phyloP scores from a whole-genome alignment of 2,329 filamentous ascomycete genomes.

The Hypoxylon sp. region DNA sequence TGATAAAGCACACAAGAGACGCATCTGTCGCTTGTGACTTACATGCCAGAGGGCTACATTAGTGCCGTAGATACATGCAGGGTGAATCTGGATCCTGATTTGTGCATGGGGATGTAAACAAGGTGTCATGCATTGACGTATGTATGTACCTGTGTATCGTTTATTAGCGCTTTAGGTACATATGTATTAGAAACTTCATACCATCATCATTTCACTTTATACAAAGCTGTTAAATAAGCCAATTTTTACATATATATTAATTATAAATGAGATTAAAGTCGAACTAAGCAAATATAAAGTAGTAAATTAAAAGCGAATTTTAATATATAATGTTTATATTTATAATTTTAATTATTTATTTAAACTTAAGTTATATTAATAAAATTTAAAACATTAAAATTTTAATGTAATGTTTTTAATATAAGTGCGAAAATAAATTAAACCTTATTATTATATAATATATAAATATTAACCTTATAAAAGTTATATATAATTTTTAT shows the following conservation, averaged over 20 bases:
- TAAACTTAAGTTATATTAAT: not conserved
- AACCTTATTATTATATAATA: too few relatives aligned
- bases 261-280: not conserved
- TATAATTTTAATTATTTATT: not conserved
- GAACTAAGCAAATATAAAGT: not conserved
- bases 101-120: slow-evolving; percentile 28
- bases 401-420: slow-evolving; percentile 11
- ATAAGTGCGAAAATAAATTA: slow-evolving; percentile 4
- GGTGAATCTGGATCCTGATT: slow-evolving; percentile 35
- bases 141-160: not conserved
- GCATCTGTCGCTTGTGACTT: slow-evolving; percentile 38
- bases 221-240: not conserved
- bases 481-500: too few relatives aligned
- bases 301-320: not conserved
- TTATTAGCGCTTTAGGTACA: not conserved
- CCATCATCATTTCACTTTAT: not conserved
- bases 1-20: slow-evolving; percentile 45
- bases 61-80: slow-evolving; percentile 32
- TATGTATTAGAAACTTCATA: not conserved
- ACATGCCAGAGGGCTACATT: slow-evolving; percentile 45
- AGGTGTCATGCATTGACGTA: slow-evolving; percentile 18
- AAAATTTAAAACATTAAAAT: not conserved
- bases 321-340: not conserved
- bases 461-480: too few relatives aligned
- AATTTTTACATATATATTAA: not conserved